Percentiles rank a stretch among this genome's conserved stretches.
phyloP scores from a whole-genome alignment of 352 stramenopile species.

The Phytopythium litorale region DNA sequence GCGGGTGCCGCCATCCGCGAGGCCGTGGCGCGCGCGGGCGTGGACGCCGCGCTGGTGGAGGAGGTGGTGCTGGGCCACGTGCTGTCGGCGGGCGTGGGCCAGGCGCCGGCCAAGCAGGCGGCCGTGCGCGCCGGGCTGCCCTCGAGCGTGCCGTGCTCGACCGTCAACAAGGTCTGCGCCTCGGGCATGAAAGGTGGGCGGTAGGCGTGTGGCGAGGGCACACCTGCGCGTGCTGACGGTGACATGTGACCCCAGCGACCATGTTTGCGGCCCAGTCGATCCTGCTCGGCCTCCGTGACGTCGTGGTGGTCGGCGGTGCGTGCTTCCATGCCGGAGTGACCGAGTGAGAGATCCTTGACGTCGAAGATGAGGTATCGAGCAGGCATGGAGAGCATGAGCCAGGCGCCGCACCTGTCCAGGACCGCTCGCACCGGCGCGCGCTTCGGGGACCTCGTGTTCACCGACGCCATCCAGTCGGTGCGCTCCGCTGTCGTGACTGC shows the following conservation, averaged over 20 bases:
- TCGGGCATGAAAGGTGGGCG: conserved; percentile 86
- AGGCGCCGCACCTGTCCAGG: conserved; percentile 90
- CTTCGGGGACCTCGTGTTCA: conserved; percentile 85
- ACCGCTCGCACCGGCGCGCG: conserved; percentile 68
- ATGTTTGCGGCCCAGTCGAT: conserved; percentile 88
- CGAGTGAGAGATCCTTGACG: neutral
- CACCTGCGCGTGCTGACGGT: conserved; percentile 6
- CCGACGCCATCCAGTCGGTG: conserved; percentile 82
- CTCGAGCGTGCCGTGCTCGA: conserved; percentile 88
- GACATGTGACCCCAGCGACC: conserved; percentile 20
- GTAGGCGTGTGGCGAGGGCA: neutral
- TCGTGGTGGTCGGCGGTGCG: conserved; percentile 80
- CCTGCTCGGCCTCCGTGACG: conserved; percentile 67
- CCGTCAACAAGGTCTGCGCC: conserved; percentile 98
- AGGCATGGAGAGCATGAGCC: conserved; percentile 96
- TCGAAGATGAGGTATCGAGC: neutral
- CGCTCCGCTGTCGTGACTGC: neutral
- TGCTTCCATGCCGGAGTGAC: neutral
- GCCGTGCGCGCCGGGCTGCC: conserved; percentile 66
- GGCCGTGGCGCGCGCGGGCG: conserved; percentile 43
- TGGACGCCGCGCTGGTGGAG: conserved; percentile 65
- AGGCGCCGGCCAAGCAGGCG: conserved; percentile 93
- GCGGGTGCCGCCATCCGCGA: conserved; percentile 79
- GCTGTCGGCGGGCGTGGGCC: conserved; percentile 91
- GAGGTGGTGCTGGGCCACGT: conserved; percentile 96